Conservation (phyloP, 2,329 filamentous ascomycete genomes). For the Botryotinia calthae region DNA sequence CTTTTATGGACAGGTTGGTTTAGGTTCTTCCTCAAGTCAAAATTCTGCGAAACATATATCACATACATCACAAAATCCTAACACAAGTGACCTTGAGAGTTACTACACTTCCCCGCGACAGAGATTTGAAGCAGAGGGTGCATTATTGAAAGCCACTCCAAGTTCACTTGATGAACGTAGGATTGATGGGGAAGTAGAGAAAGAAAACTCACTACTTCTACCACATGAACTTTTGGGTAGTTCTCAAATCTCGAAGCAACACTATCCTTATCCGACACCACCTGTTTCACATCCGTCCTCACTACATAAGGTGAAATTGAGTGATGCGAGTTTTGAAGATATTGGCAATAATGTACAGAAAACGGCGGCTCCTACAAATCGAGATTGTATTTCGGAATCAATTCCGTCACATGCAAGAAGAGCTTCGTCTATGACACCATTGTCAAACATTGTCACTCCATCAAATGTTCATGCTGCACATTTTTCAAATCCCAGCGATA, state of each 20-base stretch:
- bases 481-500: constrained; percentile 64
- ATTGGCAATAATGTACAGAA: constrained; percentile 41
- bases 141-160: constrained; percentile 32
- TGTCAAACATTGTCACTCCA: constrained; percentile 63
- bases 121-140: constrained; percentile 28
- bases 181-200: constrained; percentile 30
- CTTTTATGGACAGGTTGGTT: constrained; percentile 99
- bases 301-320: constrained; percentile 45
- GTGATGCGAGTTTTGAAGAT: constrained; percentile 43
- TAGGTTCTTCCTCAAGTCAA: constrained; percentile 58
- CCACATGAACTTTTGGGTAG: constrained; percentile 30
- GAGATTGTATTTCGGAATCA: constrained; percentile 47
- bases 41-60: constrained; percentile 36
- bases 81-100: constrained; percentile 27
- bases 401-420: constrained; percentile 45
- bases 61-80: constrained; percentile 26
- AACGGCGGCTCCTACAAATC: constrained; percentile 39
- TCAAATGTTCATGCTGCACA: constrained; percentile 63
- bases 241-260: constrained; percentile 29
- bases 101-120: constrained; percentile 27
- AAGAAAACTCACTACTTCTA: constrained; percentile 28
- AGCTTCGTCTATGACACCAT: constrained; percentile 52
- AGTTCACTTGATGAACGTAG: constrained; percentile 32
- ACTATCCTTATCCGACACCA: constrained; percentile 55
- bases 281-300: constrained; percentile 51